Evolutionary conservation across 495 filamentous ascomycete species (phyloP).

Genomic region (Penicillium riverlandense): DNA sequence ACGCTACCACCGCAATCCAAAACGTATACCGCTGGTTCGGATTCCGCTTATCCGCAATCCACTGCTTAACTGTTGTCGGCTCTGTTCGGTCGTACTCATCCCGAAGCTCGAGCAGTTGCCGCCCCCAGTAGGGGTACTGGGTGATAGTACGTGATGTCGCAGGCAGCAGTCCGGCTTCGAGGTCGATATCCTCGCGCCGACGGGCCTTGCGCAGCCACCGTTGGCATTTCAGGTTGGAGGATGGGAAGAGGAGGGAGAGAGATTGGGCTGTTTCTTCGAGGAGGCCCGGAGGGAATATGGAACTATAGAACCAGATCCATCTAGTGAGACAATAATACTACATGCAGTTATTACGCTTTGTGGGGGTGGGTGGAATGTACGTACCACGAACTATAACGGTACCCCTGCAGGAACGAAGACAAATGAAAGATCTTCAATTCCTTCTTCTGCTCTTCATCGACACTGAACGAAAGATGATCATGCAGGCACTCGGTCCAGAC

Average conservation of each 20-base stretch:
- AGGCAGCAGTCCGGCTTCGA: conserved; percentile 6
- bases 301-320: background rate
- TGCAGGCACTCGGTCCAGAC: conserved; percentile 6
- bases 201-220: conserved; percentile 7
- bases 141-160: conserved; percentile 1
- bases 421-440: conserved; percentile 5
- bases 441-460: conserved; percentile 1
- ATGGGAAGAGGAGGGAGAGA: conserved; percentile 15
- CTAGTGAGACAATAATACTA: no score
- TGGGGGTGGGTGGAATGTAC: background rate
- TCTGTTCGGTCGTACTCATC: conserved; percentile 12
- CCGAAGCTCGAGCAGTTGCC: conserved; percentile 6
- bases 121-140: conserved; percentile 12
- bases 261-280: conserved; percentile 16
- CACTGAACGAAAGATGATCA: conserved; percentile 4
- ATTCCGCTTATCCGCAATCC: conserved; percentile 16
- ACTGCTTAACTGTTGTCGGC: conserved; percentile 11
- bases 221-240: conserved; percentile 6
- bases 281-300: conserved; percentile 9
- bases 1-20: conserved; percentile 17
- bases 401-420: conserved; percentile 1
- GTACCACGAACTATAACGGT: background rate
- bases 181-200: conserved; percentile 1
- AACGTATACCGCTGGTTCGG: conserved; percentile 24
- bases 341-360: no score